Conservation (phyloP, 1,284 basidiomycete genomes). For the Cryptococcus sp. region DNA sequence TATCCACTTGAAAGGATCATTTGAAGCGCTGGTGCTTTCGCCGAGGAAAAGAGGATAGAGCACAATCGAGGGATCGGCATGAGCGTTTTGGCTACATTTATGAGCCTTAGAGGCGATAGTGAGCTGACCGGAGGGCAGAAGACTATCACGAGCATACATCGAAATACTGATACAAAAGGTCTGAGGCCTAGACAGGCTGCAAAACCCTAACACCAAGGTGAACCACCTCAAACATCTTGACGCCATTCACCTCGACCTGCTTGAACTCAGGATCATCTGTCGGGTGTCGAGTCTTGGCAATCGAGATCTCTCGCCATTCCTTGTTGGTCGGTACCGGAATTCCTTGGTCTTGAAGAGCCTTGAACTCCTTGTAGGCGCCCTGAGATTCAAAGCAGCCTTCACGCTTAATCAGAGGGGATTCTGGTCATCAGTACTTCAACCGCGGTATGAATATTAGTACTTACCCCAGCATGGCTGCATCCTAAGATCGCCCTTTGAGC, state of each 20-base stretch:
- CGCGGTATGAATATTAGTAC: no score
- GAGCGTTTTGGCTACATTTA: no score
- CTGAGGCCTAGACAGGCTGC: slow-evolving; percentile 18
- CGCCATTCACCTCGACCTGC: slow-evolving; percentile 20
- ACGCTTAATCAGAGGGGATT: slow-evolving; percentile 19
- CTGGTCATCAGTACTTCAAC: no score
- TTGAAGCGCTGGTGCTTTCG: no score
- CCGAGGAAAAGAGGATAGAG: no score
- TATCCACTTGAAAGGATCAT: no score
- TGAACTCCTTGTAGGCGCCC: slow-evolving; percentile 33
- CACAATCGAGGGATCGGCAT: no score
- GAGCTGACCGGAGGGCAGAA: no score
- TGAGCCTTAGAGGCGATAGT: no score
- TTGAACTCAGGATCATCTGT: slow-evolving; percentile 19
- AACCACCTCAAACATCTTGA: slow-evolving; percentile 16
- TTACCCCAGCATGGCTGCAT: no score
- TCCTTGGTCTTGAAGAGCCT: slow-evolving; percentile 18
- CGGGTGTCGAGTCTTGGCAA: slow-evolving; percentile 19
- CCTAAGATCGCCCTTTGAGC: slow-evolving; percentile 34
- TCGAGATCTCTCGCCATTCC: slow-evolving; percentile 29
- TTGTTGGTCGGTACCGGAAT: slow-evolving; percentile 29
- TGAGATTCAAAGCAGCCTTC: slow-evolving; percentile 32
- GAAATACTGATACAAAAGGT: no score
- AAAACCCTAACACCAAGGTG: slow-evolving; percentile 25
- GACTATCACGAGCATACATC: no score